A percentile compares a stretch with the other conserved stretches of the same genome.
phyloP scores from a whole-genome alignment of 495 filamentous ascomycete genomes.

The Sordaria brevicollis region DNA sequence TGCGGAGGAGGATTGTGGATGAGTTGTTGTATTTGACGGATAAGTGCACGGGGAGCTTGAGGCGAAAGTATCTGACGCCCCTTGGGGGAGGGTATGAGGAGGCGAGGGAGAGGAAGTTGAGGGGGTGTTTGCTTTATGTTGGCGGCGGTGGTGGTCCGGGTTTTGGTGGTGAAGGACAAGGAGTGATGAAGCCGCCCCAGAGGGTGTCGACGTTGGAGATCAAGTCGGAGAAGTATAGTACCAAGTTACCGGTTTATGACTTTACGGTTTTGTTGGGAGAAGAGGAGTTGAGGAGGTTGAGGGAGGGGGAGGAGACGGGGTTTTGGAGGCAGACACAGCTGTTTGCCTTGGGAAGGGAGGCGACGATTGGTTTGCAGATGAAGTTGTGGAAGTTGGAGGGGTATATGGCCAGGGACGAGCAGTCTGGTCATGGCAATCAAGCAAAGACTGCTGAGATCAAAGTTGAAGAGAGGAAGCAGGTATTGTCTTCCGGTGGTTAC shows the following conservation, averaged over 20 bases:
- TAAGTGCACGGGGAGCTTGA: neutral
- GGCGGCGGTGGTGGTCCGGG: neutral
- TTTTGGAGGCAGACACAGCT: constrained; percentile 25
- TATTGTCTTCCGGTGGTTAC: neutral
- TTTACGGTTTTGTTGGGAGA: constrained; percentile 29
- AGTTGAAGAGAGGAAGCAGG: neutral
- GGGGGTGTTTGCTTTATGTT: constrained; percentile 26
- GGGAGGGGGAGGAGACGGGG: constrained; percentile 8
- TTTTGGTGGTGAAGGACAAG: neutral
- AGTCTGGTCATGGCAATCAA: neutral
- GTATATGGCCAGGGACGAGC: constrained; percentile 30
- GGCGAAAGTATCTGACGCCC: neutral
- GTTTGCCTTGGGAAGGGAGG: constrained; percentile 30
- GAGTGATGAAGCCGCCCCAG: constrained; percentile 2
- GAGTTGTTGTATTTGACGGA: constrained; percentile 21
- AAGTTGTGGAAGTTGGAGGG: constrained; percentile 60
- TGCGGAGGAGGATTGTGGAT: constrained; percentile 40
- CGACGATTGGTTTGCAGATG: constrained; percentile 43
- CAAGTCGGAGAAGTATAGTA: constrained; percentile 6
- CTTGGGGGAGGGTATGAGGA: constrained; percentile 18
- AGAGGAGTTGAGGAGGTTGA: constrained; percentile 20
- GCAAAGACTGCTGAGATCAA: neutral
- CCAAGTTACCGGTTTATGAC: constrained; percentile 31
- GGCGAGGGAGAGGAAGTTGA: constrained; percentile 15
- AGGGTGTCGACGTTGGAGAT: constrained; percentile 21